Evolutionary conservation across 163 green algal genomes (phyloP), one percentile per base, ranked within the genome.

Genomic region (Scenedesmus sp.): DNA sequence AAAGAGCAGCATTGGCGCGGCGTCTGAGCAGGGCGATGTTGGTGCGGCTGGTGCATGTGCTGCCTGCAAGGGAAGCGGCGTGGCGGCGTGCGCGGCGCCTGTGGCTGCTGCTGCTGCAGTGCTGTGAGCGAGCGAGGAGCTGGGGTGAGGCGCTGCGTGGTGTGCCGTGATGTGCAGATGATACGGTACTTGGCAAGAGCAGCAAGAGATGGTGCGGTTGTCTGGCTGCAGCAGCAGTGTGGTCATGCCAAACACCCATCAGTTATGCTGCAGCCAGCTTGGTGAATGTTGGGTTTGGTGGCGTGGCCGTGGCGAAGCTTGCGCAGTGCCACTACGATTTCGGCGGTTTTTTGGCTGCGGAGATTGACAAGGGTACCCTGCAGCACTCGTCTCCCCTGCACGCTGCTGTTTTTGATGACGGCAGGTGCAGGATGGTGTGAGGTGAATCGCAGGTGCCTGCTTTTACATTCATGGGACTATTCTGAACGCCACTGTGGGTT

Each of bases 51-150:
- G 26, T 54, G 76, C 55, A 8, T 91, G 87, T 46, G 81, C 55
- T 1, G 87, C 87, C 13, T 91, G 87, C 87, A 91, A 91, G 73
- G 87, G 87, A 12, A 86, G 73, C 10, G 87, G 87, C 2, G 52
- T 91, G 83, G 57, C 59, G 56, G 83, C 54, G 57, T 73, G 83
- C 73, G 73, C 81, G 52, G 73, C 56, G 4, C 16, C 34, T 8
- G 66, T 18, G 15, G 54, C 54, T 57, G 34, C 87, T 3, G 70
- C 59, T 59, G 55, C 73, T 46, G 66, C 54, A 10, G 56, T 59
- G 46, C 81, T 15, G 54, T 60, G 81, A 62, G 70, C 9, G 34
- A 46, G 34, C 34, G 34, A 46, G 34, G 34, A 64, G 70, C 23
- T 79, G 20, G 16, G n/a, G 70, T 13, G 18, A 2, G 64, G 10